These are phyloP conservation scores for Phytophthora uliginosa DNA, from an alignment of 352 stramenopile species.

Conservation along the genomic window DNA sequence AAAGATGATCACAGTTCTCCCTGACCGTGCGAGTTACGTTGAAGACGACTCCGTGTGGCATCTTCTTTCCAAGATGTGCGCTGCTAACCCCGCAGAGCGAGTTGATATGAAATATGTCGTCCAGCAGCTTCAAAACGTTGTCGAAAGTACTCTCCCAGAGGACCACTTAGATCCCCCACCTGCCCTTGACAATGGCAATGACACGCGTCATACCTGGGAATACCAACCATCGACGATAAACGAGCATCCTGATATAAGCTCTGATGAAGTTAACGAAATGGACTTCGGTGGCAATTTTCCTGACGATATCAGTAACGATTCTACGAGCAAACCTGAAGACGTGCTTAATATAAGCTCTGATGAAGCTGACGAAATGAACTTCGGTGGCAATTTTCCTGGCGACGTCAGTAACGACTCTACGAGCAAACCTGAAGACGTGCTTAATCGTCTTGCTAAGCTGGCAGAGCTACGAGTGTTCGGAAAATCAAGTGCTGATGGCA, in stretches of 20 bases:
- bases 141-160: not conserved
- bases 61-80: slow-evolving; percentile 1
- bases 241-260: not conserved
- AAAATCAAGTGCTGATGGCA: not conserved
- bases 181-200: not conserved
- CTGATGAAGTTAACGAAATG: not conserved
- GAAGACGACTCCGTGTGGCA: not conserved
- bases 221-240: not conserved
- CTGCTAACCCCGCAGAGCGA: not conserved
- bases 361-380: too few relatives aligned
- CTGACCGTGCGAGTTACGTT: not conserved
- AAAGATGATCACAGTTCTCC: not conserved
- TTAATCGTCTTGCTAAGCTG: not conserved
- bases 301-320: too few relatives aligned
- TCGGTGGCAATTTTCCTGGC: too few relatives aligned
- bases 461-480: not conserved
- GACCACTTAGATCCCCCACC: not conserved
- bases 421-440: not conserved
- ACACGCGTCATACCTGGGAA: not conserved
- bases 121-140: not conserved
- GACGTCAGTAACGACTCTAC: too few relatives aligned
- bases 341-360: too few relatives aligned
- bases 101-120: not conserved
- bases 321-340: too few relatives aligned
- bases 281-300: too few relatives aligned